These are phyloP conservation scores for Diutina mesorugosa DNA, from an alignment of 1,139 yeast species.

Conservation along the genomic window DNA sequence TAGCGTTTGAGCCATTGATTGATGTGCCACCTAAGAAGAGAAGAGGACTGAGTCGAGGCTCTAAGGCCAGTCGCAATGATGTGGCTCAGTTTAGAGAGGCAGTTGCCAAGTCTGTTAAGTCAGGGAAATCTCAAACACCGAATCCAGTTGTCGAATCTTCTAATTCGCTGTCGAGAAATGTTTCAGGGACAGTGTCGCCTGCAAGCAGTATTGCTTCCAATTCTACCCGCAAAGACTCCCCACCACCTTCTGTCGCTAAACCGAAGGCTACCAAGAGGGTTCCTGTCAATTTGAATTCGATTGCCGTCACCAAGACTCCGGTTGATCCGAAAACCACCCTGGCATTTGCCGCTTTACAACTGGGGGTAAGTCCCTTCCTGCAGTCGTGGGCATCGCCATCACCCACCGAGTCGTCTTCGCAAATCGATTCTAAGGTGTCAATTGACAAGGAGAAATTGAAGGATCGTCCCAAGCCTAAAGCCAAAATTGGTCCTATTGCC, in stretches of 20 bases:
- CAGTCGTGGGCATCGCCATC: neutral
- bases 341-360: neutral
- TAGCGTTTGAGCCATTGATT: slow-evolving; percentile 34
- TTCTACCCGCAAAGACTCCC: neutral
- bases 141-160: neutral
- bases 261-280: neutral
- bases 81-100: neutral
- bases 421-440: neutral
- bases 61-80: neutral
- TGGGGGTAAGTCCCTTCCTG: neutral
- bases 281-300: neutral
- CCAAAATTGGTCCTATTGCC: slow-evolving; percentile 22
- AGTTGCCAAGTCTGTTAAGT: neutral
- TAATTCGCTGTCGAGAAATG: neutral
- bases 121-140: neutral
- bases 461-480: neutral
- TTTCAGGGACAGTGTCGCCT: neutral
- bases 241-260: neutral
- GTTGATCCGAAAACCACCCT: neutral
- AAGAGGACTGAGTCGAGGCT: neutral
- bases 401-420: neutral
- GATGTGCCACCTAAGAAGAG: slow-evolving; percentile 12
- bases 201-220: neutral
- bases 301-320: neutral
- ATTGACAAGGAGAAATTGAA: neutral